These are phyloP conservation scores for Eimeria mitis DNA, from an alignment of 169 alveolate species.

Conservation along the genomic window DNA sequence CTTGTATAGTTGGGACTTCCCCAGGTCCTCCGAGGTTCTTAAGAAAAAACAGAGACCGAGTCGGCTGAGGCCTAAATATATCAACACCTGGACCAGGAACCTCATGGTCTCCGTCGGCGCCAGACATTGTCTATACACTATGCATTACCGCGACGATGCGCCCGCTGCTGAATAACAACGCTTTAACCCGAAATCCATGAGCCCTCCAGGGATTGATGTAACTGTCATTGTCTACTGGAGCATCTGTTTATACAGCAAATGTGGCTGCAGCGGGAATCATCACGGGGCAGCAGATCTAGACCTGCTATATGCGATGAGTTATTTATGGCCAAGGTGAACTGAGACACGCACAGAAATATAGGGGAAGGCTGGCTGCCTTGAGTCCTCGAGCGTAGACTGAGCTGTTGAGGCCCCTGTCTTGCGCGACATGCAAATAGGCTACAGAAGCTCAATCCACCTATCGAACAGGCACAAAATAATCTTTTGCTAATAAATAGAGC, in stretches of 20 bases:
- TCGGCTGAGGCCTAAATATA: neutral
- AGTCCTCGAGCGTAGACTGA: neutral
- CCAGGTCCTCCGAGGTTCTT: neutral
- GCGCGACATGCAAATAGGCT: neutral
- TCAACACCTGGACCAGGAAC: neutral
- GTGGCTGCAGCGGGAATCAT: neutral
- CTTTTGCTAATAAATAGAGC: neutral
- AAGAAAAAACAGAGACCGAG: neutral
- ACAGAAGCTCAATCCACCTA: neutral
- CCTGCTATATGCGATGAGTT: neutral
- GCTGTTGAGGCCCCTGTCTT: neutral
- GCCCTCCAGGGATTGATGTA: neutral
- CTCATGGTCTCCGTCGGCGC: neutral
- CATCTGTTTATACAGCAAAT: neutral
- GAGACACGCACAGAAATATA: neutral
- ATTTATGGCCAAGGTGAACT: neutral
- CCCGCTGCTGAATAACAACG: neutral
- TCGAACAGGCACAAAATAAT: neutral
- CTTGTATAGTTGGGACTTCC: neutral
- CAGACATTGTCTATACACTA: constrained; percentile 5
- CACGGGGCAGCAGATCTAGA: neutral
- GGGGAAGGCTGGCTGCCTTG: neutral
- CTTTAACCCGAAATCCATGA: neutral
- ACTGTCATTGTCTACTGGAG: neutral
- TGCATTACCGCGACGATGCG: neutral